Conservation (phyloP, 1,284 basidiomycete species). For the Leccinum solheimii region DNA sequence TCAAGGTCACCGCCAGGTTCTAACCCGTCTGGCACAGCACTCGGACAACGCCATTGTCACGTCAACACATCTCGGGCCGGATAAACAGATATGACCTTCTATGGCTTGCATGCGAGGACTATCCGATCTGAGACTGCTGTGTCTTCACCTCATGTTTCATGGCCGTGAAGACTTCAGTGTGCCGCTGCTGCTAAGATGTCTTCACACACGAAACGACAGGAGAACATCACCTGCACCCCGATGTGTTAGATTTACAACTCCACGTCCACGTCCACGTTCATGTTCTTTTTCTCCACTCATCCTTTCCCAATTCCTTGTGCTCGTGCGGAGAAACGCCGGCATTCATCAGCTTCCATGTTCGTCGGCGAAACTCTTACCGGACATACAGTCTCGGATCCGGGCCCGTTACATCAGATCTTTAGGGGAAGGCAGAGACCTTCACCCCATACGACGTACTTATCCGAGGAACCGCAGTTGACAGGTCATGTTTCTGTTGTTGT, state of each 20-base stretch:
- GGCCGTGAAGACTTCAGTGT: background rate
- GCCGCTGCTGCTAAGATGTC: background rate
- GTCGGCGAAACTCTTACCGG: background rate
- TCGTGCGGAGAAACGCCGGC: background rate
- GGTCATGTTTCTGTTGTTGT: background rate
- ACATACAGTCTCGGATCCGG: background rate
- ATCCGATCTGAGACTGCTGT: background rate
- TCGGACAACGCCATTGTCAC: background rate
- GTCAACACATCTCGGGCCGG: conserved; percentile 3
- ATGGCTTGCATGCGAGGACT: conserved; percentile 1
- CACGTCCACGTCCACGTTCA: background rate
- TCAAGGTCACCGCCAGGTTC: background rate
- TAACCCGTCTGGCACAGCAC: background rate
- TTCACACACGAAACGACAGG: conserved; percentile 13
- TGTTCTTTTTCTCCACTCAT: background rate
- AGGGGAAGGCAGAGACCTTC: background rate
- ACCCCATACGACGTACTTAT: background rate
- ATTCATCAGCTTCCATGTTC: conserved; percentile 7
- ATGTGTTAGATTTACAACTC: background rate
- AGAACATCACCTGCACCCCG: background rate
- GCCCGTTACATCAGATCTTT: background rate
- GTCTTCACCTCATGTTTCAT: background rate
- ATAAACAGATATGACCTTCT: background rate
- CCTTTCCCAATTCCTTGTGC: background rate
- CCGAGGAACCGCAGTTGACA: background rate